A percentile compares a stretch with the other conserved stretches of the same genome.
phyloP scores from a whole-genome alignment of 116 monocot genomes.

The Zostera marina region DNA sequence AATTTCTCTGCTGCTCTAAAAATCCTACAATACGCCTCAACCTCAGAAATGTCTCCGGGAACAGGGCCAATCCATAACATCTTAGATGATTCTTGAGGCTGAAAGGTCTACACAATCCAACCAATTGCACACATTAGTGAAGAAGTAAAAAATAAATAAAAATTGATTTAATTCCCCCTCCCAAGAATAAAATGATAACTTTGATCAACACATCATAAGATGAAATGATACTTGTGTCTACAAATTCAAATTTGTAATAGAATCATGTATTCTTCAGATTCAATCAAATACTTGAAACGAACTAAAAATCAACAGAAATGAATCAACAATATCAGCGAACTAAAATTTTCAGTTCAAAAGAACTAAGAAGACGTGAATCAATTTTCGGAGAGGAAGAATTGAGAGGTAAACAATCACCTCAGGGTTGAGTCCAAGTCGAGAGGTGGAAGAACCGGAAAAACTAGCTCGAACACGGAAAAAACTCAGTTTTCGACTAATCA shows the following conservation, averaged over 20 bases:
- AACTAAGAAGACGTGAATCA: not conserved
- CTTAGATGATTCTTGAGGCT: conserved; percentile 47
- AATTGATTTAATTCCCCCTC: not conserved
- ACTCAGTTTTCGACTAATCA: conserved; percentile 8
- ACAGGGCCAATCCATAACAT: conserved; percentile 74
- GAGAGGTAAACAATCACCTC: conserved; percentile 19
- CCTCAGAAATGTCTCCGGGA: conserved; percentile 91
- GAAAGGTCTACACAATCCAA: conserved; percentile 31
- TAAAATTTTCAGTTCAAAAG: not conserved
- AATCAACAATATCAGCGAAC: not conserved
- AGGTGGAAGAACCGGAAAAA: conserved; percentile 36
- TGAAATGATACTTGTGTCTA: too few species aligned
- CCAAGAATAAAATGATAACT: not conserved
- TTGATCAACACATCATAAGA: too few species aligned
- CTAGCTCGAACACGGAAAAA: conserved; percentile 22
- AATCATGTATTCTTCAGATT: too few species aligned
- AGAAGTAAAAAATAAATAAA: not conserved
- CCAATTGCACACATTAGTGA: not conserved
- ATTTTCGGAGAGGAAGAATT: not conserved
- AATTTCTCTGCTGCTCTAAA: conserved; percentile 94
- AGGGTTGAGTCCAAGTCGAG: conserved; percentile 48
- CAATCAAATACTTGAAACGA: too few species aligned
- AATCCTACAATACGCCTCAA: conserved; percentile 96
- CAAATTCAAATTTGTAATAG: too few species aligned
- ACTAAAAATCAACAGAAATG: too few species aligned